phyloP scores from a whole-genome alignment of 2,329 filamentous ascomycete genomes.

The Aschersonia sp. region DNA sequence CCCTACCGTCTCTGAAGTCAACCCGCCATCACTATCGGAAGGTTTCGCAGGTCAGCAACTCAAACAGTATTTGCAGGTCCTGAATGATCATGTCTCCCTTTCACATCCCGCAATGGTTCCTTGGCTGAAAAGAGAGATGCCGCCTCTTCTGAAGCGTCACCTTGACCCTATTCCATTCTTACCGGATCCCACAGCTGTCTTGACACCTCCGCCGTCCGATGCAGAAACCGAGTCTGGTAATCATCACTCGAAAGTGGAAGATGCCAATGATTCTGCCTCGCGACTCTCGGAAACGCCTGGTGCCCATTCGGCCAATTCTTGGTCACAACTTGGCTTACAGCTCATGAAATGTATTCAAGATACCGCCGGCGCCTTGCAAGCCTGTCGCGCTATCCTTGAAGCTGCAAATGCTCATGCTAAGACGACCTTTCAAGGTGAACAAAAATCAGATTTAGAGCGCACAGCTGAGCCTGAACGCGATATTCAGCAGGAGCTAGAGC shows the following conservation, averaged over 20 bases:
- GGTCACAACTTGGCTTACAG: constrained; percentile 19
- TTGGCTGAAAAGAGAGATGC: constrained; percentile 37
- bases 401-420: constrained; percentile 7
- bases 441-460: neutral
- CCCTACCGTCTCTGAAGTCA: constrained; percentile 45
- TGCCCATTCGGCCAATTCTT: constrained; percentile 11
- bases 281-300: neutral
- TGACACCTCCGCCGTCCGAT: constrained; percentile 16
- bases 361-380: constrained; percentile 12
- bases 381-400: constrained; percentile 14
- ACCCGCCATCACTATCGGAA: constrained; percentile 48
- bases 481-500: neutral
- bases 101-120: constrained; percentile 47
- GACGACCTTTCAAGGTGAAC: constrained; percentile 3
- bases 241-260: constrained; percentile 1
- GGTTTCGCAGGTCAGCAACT: constrained; percentile 48
- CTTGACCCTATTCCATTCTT: constrained; percentile 50
- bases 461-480: neutral
- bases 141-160: constrained; percentile 33
- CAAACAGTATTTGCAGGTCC: constrained; percentile 35
- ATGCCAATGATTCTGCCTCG: neutral
- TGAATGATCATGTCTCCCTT: constrained; percentile 40
- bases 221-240: neutral
- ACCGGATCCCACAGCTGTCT: constrained; percentile 31
- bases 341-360: constrained; percentile 18